A percentile compares a stretch with the other conserved stretches of the same genome.
These are phyloP conservation scores for Rhodomyrtus psidioides DNA, from an alignment of 441 rosid species.

Conservation along the genomic window DNA sequence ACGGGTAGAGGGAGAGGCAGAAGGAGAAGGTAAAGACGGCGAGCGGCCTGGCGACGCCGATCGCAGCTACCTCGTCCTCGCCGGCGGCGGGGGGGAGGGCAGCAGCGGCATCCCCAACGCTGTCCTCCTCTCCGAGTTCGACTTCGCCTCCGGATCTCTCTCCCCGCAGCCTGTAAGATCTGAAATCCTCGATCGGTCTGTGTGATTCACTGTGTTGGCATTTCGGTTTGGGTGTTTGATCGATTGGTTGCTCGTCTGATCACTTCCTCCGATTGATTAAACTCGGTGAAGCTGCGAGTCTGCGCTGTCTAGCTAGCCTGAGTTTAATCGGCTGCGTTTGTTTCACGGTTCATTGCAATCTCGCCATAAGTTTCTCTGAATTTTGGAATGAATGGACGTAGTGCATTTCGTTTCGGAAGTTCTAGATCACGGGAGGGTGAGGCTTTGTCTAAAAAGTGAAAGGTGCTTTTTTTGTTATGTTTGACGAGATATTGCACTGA, in stretches of 20 bases:
- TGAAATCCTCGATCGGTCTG: not conserved
- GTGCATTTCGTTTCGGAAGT: not conserved
- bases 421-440: not conserved
- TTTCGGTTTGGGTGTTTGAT: not conserved
- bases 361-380: not conserved
- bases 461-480: not conserved
- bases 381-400: not conserved
- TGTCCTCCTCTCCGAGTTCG: slow-evolving; percentile 38
- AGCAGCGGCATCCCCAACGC: slow-evolving; percentile 75
- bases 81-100: slow-evolving; percentile 95
- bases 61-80: slow-evolving; percentile 39
- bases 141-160: slow-evolving; percentile 50
- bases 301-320: not conserved
- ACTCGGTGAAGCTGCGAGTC: not conserved
- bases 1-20: not conserved
- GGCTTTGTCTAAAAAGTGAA: not conserved
- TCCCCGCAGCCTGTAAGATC: slow-evolving; percentile 56
- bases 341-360: not conserved
- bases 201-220: not conserved
- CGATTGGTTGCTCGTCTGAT: not conserved
- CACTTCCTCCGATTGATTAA: not conserved
- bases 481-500: not conserved
- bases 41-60: not conserved
- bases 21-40: slow-evolving; percentile 17
- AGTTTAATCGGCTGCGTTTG: not conserved